phyloP scores from a whole-genome alignment of 441 rosid species.

The Pelargonium cotyledonis region DNA sequence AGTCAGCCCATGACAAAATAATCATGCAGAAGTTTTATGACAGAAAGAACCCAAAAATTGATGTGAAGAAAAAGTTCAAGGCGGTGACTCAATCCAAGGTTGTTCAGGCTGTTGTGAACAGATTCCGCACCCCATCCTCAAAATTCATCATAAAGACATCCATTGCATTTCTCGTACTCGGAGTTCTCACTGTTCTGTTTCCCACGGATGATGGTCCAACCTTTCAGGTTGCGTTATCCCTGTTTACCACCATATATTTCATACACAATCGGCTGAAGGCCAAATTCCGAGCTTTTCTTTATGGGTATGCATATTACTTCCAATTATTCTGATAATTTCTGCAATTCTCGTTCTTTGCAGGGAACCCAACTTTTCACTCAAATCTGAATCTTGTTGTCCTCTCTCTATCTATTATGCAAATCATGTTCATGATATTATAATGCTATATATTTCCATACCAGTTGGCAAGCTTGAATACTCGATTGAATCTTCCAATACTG shows the following conservation, averaged over 20 bases:
- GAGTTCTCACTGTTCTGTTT: conserved; percentile 65
- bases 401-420: too few species aligned
- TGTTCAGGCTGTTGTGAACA: conserved; percentile 60
- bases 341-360: background rate
- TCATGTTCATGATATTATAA: too few species aligned
- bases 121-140: conserved; percentile 71
- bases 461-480: too few species aligned
- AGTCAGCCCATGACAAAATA: conserved; percentile 87
- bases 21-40: conserved; percentile 90
- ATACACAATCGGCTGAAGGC: conserved; percentile 66
- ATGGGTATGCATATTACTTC: conserved; percentile 45
- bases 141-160: conserved; percentile 57
- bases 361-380: background rate
- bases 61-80: conserved; percentile 63
- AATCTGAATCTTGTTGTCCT: too few species aligned
- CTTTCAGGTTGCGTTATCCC: conserved; percentile 73
- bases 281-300: conserved; percentile 68
- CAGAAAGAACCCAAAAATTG: conserved; percentile 75
- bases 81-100: conserved; percentile 64
- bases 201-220: conserved; percentile 99
- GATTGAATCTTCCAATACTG: background rate
- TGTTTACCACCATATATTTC: conserved; percentile 71
- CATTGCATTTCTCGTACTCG: conserved; percentile 59
- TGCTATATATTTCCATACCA: too few species aligned
- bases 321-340: conserved; percentile 8